These are phyloP conservation scores for Xerocomellus amylosporus DNA, from an alignment of 768 basidiomycete genomes.

Conservation along the genomic window DNA sequence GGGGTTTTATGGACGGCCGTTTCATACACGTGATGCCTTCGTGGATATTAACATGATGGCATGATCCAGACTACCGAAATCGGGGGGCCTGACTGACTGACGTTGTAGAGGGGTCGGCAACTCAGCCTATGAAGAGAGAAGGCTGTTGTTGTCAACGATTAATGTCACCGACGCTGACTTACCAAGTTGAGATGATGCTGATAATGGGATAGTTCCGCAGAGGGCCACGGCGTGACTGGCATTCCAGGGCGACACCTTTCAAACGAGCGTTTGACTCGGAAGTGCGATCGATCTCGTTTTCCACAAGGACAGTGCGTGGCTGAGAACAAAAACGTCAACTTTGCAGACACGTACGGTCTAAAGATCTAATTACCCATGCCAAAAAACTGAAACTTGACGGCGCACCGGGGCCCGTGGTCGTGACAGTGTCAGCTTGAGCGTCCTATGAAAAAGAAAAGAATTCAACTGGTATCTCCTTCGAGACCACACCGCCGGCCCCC, in stretches of 20 bases:
- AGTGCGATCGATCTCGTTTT: neutral
- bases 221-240: too few relatives aligned
- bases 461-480: neutral
- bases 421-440: too few relatives aligned
- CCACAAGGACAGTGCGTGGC: neutral
- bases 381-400: neutral
- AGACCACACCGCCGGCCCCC: too few relatives aligned
- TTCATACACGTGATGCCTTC: constrained; percentile 17
- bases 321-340: neutral
- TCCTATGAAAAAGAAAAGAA: too few relatives aligned
- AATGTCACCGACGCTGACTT: neutral
- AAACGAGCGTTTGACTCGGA: neutral
- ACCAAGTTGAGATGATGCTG: neutral
- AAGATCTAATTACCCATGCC: neutral
- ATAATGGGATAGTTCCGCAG: neutral
- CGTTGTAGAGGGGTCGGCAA: neutral
- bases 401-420: neutral
- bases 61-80: neutral
- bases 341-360: too few relatives aligned
- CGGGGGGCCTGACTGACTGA: neutral
- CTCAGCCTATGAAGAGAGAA: neutral
- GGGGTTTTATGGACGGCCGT: constrained; percentile 10
- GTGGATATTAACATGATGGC: neutral
- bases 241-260: neutral
- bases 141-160: neutral